Evolutionary conservation across 306 rosid genomes (phyloP).

Genomic region (Nissolia schottii): DNA sequence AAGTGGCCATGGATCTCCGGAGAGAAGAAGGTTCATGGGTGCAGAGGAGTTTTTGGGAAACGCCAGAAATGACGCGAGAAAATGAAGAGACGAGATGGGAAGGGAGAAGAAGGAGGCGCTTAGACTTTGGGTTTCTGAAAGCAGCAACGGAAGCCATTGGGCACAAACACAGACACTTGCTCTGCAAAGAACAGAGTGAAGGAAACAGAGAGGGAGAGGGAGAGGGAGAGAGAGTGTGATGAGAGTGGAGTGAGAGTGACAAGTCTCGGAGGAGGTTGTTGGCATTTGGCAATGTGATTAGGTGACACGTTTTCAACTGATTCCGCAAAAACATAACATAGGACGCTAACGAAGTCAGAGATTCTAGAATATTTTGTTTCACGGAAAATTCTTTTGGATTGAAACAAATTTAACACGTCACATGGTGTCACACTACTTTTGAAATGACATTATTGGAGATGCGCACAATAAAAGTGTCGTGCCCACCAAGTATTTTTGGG

Average conservation of each 20-base stretch:
- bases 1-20: constrained; percentile 83
- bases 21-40: constrained; percentile 30
- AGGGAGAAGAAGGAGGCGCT: constrained; percentile 22
- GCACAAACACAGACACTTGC: neutral
- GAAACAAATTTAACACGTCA: too few species aligned
- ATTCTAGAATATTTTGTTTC: neutral
- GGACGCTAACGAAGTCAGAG: neutral
- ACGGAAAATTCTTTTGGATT: too few species aligned
- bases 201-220: neutral
- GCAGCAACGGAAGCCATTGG: constrained; percentile 35
- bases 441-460: too few species aligned
- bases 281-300: neutral
- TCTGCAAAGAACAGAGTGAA: neutral
- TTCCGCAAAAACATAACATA: constrained; percentile 11
- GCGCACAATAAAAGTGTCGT: too few species aligned
- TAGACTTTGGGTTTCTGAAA: constrained; percentile 28
- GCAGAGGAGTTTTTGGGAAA: neutral
- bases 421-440: too few species aligned
- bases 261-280: constrained; percentile 23
- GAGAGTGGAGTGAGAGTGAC: neutral
- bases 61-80: neutral
- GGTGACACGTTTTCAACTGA: constrained; percentile 13
- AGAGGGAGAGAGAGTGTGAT: neutral
- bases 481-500: too few species aligned
- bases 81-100: constrained; percentile 2